Percentiles rank a stretch among this genome's conserved stretches.
Evolutionary conservation across 164 flowering plant genomes (phyloP).

Genomic region (Kalanchoe fedtschenkoi): DNA sequence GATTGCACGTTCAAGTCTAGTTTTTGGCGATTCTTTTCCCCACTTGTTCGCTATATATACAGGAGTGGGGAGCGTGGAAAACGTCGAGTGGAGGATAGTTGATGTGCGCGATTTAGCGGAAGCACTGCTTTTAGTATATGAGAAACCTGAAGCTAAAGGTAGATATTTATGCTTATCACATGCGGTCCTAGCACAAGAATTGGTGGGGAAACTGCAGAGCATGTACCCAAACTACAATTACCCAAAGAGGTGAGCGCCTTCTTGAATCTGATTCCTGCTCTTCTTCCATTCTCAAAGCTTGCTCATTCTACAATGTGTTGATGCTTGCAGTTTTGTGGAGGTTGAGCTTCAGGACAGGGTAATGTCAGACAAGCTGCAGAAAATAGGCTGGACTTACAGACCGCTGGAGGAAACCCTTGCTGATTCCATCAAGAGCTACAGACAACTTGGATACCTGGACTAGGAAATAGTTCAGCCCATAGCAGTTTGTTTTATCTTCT

Average conservation of each 20-base stretch:
- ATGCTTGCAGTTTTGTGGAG: not conserved
- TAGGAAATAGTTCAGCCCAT: not conserved
- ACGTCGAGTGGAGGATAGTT: conserved; percentile 16
- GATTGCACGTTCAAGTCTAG: not conserved
- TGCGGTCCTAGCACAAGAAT: conserved; percentile 9
- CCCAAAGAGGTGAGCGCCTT: conserved; percentile 25
- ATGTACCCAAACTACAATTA: conserved; percentile 36
- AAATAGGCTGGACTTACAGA: conserved; percentile 9
- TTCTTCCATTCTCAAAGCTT: not conserved
- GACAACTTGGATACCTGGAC: conserved; percentile 5
- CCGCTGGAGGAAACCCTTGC: conserved; percentile 4
- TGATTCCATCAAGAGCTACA: conserved; percentile 7
- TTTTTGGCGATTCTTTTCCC: not conserved
- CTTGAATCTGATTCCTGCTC: not conserved
- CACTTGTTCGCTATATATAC: conserved; percentile 15
- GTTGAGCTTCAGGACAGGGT: not conserved
- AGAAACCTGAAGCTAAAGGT: conserved; percentile 47
- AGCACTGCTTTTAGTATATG: conserved; percentile 35
- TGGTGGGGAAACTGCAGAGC: conserved; percentile 33
- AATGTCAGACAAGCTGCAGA: conserved; percentile 10
- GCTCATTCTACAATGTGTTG: not conserved
- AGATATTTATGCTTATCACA: conserved; percentile 44
- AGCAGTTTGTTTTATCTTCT: not conserved
- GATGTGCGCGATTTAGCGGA: conserved; percentile 56
- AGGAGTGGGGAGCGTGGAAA: conserved; percentile 22